A percentile compares a stretch with the other conserved stretches of the same genome.
Evolutionary conservation across 257 asterid species (phyloP).

Genomic region (Solanum habrochaites): DNA sequence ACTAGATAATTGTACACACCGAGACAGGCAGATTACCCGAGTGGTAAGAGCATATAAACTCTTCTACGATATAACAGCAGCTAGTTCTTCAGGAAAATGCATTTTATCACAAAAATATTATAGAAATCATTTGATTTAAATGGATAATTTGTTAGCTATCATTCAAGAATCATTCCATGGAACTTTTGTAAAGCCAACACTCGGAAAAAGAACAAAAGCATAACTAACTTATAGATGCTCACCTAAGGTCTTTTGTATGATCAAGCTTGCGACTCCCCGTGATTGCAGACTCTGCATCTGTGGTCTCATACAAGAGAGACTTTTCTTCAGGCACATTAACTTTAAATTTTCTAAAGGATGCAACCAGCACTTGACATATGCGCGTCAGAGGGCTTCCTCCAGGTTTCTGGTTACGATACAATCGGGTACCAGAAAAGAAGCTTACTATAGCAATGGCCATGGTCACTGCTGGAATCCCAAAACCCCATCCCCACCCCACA

Average conservation of each 20-base stretch:
- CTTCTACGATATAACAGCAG: background rate
- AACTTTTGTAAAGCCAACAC: background rate
- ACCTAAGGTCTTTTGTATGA: conserved; percentile 38
- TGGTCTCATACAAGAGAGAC: conserved; percentile 33
- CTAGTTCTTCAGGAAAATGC: background rate
- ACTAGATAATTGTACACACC: background rate
- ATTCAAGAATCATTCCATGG: background rate
- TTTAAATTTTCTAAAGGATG: conserved; percentile 33
- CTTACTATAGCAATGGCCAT: conserved; percentile 45
- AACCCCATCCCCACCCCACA: conserved; percentile 73
- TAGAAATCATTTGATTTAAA: background rate
- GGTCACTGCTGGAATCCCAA: conserved; percentile 49
- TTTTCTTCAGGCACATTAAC: conserved; percentile 33
- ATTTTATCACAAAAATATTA: background rate
- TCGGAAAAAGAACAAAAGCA: background rate
- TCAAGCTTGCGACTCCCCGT: conserved; percentile 52
- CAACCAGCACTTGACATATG: conserved; percentile 53
- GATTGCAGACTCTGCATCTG: conserved; percentile 32
- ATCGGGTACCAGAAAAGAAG: conserved; percentile 54
- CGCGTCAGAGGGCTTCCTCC: conserved; percentile 74
- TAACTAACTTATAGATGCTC: background rate
- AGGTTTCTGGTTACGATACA: conserved; percentile 58
- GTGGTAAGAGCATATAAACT: background rate
- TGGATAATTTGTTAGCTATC: background rate
- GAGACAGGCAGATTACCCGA: background rate